Evolutionary conservation across 2,329 filamentous ascomycete species (phyloP), one percentile per base, ranked within the genome.

Genomic region (Neonectria magnoliae): DNA sequence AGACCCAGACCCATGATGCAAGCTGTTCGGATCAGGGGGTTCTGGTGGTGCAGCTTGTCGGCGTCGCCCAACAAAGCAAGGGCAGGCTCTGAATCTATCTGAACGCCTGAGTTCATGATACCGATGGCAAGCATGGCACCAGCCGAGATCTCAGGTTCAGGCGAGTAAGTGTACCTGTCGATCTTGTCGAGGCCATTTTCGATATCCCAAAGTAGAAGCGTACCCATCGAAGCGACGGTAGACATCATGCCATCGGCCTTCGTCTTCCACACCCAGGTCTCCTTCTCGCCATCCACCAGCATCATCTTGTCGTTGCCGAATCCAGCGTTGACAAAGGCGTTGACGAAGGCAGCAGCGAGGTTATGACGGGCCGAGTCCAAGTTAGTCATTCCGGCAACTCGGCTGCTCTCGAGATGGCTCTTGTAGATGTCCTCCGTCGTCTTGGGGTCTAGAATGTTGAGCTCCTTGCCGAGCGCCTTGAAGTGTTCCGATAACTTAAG

Each of bases 391-490:
- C 94, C 94, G 25, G 93, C 93, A 57, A 97, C 96, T 66, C 97
- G 89, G 74, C 91, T 97, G 82, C 93, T 98, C 81, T 99, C 96
- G 5, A 99, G 87, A 80, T 99, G 96, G 76, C 94, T 97, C 85
- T 99, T 99, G 87, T 99, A 99, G 74, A 99, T 99, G 75, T 99
- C 97, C 77, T 99, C 96, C 0, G 95, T 97, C 47, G 93, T 93
- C 84, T 98, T 98, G 38, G 96, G 96, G 68, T 99, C 96, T 45
- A 98, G 84, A 57, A 99, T 95, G 80, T 99, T 98, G 58, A 99
- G 86, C 79, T 99, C 96, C 81, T 98, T 98, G 62, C 91, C 97
- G 33, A 99, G 84, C 5, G 92, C 89, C 81, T 97, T 97, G 87
- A 97, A 99, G 80, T 98, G 91, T 68, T 97, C 93, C 1, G 94